Percentiles rank a stretch among this genome's conserved stretches.
These are phyloP conservation scores for Tricholoma furcatifolium DNA, from an alignment of 768 basidiomycete species.

Conservation along the genomic window DNA sequence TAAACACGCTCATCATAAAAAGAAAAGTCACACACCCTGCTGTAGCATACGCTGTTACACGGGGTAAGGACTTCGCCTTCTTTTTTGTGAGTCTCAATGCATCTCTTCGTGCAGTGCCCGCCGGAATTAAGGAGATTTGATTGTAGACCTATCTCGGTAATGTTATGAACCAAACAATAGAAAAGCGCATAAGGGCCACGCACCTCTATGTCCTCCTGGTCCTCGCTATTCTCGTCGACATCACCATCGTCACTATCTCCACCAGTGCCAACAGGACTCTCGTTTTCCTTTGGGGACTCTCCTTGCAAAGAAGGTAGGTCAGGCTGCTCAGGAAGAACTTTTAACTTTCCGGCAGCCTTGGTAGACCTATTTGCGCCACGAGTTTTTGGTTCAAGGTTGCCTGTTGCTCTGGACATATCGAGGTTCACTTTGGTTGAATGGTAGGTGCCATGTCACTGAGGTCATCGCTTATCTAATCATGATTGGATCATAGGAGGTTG, in stretches of 20 bases:
- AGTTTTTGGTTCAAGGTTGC: conserved; percentile 46
- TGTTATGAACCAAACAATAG: not conserved
- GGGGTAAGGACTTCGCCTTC: conserved; percentile 86
- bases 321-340: conserved; percentile 85
- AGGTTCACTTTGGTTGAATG: conserved; percentile 3
- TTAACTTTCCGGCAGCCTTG: conserved; percentile 82
- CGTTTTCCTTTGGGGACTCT: conserved; percentile 39
- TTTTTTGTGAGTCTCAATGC: conserved; percentile 89
- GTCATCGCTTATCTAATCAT: conserved; percentile 5
- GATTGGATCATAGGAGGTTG: too few species aligned
- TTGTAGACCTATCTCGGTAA: conserved; percentile 70
- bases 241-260: conserved; percentile 77
- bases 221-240: conserved; percentile 59
- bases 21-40: conserved; percentile 58
- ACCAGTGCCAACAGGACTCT: conserved; percentile 40
- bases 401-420: conserved; percentile 18
- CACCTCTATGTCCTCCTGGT: conserved; percentile 62
- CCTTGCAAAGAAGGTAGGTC: conserved; percentile 38
- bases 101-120: conserved; percentile 90
- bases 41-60: conserved; percentile 96
- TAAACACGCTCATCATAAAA: not conserved
- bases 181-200: conserved; percentile 16
- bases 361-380: conserved; percentile 79
- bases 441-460: too few species aligned
- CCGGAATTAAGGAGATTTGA: conserved; percentile 91